A percentile compares a stretch with the other conserved stretches of the same genome.
These are phyloP conservation scores for Penicillium bialowiezense DNA, from an alignment of 495 filamentous ascomycete species.

Conservation along the genomic window DNA sequence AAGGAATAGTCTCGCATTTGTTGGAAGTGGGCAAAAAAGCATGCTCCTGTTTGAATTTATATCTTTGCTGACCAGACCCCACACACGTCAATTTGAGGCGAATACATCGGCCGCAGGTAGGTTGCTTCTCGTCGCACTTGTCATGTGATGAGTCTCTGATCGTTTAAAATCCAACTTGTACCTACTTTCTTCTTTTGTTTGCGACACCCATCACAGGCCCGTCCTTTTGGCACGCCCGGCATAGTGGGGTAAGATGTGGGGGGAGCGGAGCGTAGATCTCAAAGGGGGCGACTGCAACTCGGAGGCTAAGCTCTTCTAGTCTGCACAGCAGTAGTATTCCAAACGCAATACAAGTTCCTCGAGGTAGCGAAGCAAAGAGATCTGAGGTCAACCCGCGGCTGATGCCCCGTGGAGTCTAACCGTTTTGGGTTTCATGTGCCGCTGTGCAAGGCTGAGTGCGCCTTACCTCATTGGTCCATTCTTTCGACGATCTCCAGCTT, in stretches of 20 bases:
- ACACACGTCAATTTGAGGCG: constrained; percentile 43
- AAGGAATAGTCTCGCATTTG: neutral
- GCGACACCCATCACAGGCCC: constrained; percentile 49
- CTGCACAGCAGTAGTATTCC: too few species aligned
- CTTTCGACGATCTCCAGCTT: too few species aligned
- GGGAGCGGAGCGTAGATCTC: constrained; percentile 4
- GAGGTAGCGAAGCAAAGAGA: too few species aligned
- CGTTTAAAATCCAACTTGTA: too few species aligned
- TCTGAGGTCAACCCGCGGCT: too few species aligned
- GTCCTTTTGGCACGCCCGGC: constrained; percentile 49
- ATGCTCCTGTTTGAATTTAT: constrained; percentile 45
- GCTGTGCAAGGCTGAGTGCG: constrained; percentile 7
- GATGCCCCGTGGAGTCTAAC: constrained; percentile 14
- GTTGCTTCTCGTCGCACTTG: constrained; percentile 43
- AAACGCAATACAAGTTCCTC: too few species aligned
- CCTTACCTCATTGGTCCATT: constrained; percentile 1
- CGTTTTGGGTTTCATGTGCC: constrained; percentile 15
- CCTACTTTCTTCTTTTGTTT: constrained; percentile 56
- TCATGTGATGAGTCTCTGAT: neutral
- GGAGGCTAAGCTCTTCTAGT: neutral
- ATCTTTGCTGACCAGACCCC: constrained; percentile 45
- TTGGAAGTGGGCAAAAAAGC: neutral
- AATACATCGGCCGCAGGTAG: constrained; percentile 45
- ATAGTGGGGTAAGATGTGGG: constrained; percentile 20
- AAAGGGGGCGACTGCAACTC: neutral